Percentiles rank a stretch among this genome's conserved stretches.
These are phyloP conservation scores for Ochetophila trinervis DNA, from an alignment of 306 rosid genomes.

Conservation along the genomic window DNA sequence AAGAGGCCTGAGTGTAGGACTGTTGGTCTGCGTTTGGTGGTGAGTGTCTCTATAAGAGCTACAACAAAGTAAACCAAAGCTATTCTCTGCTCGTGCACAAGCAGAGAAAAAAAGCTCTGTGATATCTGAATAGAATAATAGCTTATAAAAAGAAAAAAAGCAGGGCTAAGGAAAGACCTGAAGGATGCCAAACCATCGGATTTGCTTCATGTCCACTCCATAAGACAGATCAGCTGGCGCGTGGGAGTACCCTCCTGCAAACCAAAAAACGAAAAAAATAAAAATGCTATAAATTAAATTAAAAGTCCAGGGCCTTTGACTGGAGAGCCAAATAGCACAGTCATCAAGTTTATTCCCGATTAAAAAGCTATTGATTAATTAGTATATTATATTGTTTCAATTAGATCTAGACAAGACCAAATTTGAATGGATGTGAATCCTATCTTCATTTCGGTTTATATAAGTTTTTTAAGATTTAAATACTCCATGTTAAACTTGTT, in stretches of 20 bases:
- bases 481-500: no score
- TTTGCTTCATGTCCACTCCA: constrained; percentile 74
- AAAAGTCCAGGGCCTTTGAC: no score
- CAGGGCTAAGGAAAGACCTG: constrained; percentile 41
- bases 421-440: no score
- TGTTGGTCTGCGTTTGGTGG: constrained; percentile 66
- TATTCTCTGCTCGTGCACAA: constrained; percentile 58
- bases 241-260: constrained; percentile 81
- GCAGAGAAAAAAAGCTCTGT: neutral
- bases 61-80: constrained; percentile 79
- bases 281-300: no score
- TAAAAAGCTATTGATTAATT: no score
- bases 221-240: constrained; percentile 70
- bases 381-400: no score
- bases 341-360: no score
- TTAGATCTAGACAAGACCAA: no score
- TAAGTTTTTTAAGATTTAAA: no score
- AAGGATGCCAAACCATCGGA: constrained; percentile 90
- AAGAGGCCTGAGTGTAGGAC: constrained; percentile 37
- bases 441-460: no score
- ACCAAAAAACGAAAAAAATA: neutral
- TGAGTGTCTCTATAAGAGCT: constrained; percentile 67
- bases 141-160: neutral
- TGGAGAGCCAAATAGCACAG: no score
- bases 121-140: no score